Conservation (phyloP, 192 early-diverging fungal genomes). For the Spinellus fusiger region DNA sequence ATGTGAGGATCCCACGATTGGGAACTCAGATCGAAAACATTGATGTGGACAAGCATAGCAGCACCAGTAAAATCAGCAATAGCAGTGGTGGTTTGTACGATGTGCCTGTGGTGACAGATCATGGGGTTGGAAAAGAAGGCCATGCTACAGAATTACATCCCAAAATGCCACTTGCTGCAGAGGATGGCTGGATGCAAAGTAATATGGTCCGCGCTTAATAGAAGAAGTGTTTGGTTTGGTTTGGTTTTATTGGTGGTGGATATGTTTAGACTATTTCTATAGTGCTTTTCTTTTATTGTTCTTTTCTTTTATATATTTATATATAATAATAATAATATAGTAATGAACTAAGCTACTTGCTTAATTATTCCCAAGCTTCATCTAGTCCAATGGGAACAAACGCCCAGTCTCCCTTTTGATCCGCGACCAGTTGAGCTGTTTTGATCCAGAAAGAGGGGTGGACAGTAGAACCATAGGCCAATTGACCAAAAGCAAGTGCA, state of each 20-base stretch:
- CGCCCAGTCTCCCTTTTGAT: constrained; percentile 27
- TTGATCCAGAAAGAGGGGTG: constrained; percentile 17
- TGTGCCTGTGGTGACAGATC: no score
- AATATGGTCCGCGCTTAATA: background rate
- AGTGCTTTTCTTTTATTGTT: background rate
- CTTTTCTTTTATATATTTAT: background rate
- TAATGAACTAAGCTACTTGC: background rate
- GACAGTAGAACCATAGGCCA: constrained; percentile 29
- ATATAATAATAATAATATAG: background rate
- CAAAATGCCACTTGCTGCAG: background rate
- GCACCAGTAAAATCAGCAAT: background rate
- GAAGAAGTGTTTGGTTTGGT: background rate
- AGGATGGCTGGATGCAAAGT: background rate
- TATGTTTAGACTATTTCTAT: no score
- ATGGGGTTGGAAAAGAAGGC: background rate
- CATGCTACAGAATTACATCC: background rate
- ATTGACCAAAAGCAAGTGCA: constrained; percentile 41
- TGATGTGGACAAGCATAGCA: constrained; percentile 14
- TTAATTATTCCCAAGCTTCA: constrained; percentile 15
- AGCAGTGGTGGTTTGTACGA: background rate
- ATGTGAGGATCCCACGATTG: constrained; percentile 70
- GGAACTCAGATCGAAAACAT: constrained; percentile 62
- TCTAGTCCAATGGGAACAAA: constrained; percentile 28
- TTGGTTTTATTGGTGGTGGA: no score
- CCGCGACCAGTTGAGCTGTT: constrained; percentile 28